Percentiles rank a stretch among this genome's conserved stretches.
Conservation (phyloP, 2,329 filamentous ascomycete genomes). For the Ophiostoma sp. region DNA sequence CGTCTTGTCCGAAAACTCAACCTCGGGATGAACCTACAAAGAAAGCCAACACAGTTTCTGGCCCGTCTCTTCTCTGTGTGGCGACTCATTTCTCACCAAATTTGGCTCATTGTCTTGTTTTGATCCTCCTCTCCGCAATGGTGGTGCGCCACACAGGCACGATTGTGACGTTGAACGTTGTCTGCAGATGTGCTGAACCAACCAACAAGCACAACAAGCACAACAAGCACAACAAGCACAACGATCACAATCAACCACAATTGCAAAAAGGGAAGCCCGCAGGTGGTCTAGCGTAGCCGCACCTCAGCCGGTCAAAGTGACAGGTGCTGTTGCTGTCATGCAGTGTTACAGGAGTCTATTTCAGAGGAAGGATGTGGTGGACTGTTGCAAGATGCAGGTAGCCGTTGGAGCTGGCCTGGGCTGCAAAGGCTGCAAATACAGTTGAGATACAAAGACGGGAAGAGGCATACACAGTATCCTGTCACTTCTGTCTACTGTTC, state of each 20-base stretch:
- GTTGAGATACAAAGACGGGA: too few relatives aligned
- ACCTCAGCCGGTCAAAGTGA: neutral
- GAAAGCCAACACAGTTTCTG: neutral
- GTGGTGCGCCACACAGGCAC: conserved; percentile 19
- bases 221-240: neutral
- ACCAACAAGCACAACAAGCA: neutral
- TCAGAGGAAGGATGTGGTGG: neutral
- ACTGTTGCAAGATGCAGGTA: neutral
- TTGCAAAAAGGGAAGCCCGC: neutral
- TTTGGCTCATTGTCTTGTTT: neutral
- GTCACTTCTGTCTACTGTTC: neutral
- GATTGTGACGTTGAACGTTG: neutral
- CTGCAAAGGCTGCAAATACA: neutral
- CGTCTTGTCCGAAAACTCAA: neutral
- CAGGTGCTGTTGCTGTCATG: neutral
- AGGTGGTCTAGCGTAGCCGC: neutral
- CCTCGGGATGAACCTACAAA: neutral
- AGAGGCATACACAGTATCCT: neutral
- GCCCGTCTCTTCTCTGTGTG: neutral
- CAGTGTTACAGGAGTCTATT: neutral
- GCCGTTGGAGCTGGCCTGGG: neutral
- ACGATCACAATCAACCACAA: neutral
- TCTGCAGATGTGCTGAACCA: conserved; percentile 5
- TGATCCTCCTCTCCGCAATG: neutral
- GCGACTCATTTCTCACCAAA: neutral